Evolutionary conservation across 1,284 basidiomycete genomes (phyloP).

Genomic region (Peniophora sp.): DNA sequence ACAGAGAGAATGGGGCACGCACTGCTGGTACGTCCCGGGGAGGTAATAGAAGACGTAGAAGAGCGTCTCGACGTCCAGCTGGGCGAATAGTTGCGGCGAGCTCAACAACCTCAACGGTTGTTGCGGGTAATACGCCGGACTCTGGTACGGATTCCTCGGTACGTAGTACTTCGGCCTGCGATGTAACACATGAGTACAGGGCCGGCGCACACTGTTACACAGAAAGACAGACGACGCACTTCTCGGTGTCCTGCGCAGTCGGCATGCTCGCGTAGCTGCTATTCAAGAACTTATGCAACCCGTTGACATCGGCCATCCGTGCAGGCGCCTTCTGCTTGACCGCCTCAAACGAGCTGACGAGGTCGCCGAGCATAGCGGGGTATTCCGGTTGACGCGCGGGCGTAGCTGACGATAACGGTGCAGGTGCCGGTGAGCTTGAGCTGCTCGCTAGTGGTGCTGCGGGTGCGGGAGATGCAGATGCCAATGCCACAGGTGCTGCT

Average conservation of each 20-base stretch:
- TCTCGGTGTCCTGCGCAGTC: conserved; percentile 90
- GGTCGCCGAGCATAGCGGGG: conserved; percentile 83
- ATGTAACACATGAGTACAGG: conserved; percentile 3
- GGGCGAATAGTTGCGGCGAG: conserved; percentile 82
- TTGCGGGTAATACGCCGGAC: conserved; percentile 96
- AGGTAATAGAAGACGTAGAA: conserved; percentile 99
- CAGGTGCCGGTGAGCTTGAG: conserved; percentile 22
- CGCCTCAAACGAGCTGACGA: conserved; percentile 92
- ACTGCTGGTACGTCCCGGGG: conserved; percentile 96
- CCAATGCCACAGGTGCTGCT: conserved; percentile 16
- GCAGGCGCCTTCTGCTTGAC: conserved; percentile 91
- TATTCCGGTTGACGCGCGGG: conserved; percentile 37
- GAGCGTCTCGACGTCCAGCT: conserved; percentile 94
- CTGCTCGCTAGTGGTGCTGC: conserved; percentile 17
- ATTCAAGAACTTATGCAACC: conserved; percentile 90
- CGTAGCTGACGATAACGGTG: conserved; percentile 18
- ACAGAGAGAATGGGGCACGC: conserved; percentile 20
- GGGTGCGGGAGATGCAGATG: conserved; percentile 41
- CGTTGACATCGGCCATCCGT: conserved; percentile 79
- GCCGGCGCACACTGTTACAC: background rate
- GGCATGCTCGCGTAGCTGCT: conserved; percentile 85
- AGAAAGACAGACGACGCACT: conserved; percentile 43
- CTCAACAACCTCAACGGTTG: conserved; percentile 75
- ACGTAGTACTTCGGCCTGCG: conserved; percentile 92
- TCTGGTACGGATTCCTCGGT: conserved; percentile 86